A percentile compares a stretch with the other conserved stretches of the same genome.
phyloP scores from a whole-genome alignment of 2,329 filamentous ascomycete species.

The Penicillium sp. region DNA sequence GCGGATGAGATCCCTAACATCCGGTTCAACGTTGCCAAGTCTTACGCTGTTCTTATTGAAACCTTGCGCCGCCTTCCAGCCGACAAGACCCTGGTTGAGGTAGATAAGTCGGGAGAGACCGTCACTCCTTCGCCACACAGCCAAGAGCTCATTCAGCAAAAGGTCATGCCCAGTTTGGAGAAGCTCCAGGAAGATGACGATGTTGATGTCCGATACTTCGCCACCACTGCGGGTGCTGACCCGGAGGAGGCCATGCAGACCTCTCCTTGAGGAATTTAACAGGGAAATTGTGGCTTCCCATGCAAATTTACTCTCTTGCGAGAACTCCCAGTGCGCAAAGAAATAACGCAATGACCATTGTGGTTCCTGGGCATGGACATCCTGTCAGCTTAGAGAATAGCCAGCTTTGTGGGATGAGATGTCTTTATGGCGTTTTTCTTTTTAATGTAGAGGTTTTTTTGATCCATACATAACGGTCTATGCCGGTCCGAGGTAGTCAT shows the following conservation, averaged over 20 bases:
- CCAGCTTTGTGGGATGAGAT: conserved; percentile 36
- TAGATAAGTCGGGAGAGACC: conserved; percentile 73
- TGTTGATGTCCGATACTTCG: conserved; percentile 97
- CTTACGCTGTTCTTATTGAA: conserved; percentile 84
- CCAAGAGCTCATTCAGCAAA: conserved; percentile 78
- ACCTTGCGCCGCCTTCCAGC: conserved; percentile 90
- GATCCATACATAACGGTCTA: conserved; percentile 25
- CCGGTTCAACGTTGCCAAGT: conserved; percentile 99
- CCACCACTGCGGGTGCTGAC: conserved; percentile 75
- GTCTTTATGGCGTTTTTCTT: conserved; percentile 33
- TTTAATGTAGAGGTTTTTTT: conserved; percentile 38
- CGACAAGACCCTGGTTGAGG: conserved; percentile 78
- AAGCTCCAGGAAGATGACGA: conserved; percentile 97
- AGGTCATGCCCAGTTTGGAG: conserved; percentile 84
- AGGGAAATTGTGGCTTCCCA: conserved; percentile 4
- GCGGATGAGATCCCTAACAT: conserved; percentile 97
- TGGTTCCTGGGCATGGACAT: conserved; percentile 24
- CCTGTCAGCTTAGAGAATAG: conserved; percentile 41
- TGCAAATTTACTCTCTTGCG: conserved; percentile 7
- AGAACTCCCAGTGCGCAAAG: conserved; percentile 7
- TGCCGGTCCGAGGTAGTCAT: conserved; percentile 21
- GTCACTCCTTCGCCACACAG: conserved; percentile 66
- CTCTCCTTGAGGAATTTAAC: conserved; percentile 40
- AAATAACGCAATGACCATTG: conserved; percentile 17
- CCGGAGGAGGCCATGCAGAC: conserved; percentile 57